Evolutionary conservation across 1,139 yeast species (phyloP), one percentile per base, ranked within the genome.

Genomic region (Lodderomyces jiufengensis): DNA sequence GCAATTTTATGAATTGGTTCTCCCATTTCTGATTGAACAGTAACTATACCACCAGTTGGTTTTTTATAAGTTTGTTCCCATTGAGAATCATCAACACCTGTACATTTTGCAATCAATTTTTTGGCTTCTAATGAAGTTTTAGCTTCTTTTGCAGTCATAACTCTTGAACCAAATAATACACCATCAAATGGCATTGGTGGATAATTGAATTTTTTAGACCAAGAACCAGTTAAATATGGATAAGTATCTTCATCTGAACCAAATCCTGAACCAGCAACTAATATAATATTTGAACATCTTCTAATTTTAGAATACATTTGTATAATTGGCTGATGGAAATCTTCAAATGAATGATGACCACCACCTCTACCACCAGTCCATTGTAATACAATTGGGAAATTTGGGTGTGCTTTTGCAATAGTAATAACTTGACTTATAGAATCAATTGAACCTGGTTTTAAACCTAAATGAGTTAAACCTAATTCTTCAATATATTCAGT

Each of bases 361-460:
- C 99, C 99, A 70, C 97, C 99, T 78, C 99, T 90, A 63, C 99
- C 99, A 76, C 97, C 98, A 46, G 99, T 92, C 99, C 99, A 92
- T 74, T 92, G 98, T 53, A 92, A 72, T 40, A 92, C 90, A 55
- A 92, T 86, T 48, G 98, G 98, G 88, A 94, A 92, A 44, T 61
- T 69, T 50, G 98, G 98, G 66, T 90, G 95, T 36, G 95, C 90
- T 61, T 86, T 88, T 35, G 99, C 98, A 58, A 92, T 92, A 42
- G 83, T 68, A 52, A 92, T 80, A 47, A 81, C 87, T 62, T 84
- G 94, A 47, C 80, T 73, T 52, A 92, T 88, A 31, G 97, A 86
- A 49, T 92, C 98, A 43, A 88, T 76, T 14, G 97, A 87, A 59
- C 99, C 99, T 44, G 99, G 99, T 70, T 92, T 92, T 70, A 92